Conservation (phyloP, 768 basidiomycete genomes). For the Leucocoprinus birnbaumii region DNA sequence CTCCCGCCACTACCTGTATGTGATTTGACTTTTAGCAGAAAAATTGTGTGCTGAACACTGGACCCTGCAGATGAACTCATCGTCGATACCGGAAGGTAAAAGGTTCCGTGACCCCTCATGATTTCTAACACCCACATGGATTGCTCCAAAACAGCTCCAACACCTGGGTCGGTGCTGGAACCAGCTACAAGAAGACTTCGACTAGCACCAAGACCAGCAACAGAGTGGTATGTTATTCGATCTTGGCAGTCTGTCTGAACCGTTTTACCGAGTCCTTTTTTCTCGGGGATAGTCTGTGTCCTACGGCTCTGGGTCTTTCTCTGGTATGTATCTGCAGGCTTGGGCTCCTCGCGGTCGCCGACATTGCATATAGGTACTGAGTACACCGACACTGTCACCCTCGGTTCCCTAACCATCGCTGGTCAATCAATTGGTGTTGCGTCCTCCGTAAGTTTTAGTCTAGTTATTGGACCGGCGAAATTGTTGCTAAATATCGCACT, state of each 20-base stretch:
- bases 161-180: constrained; percentile 63
- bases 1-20: constrained; percentile 48
- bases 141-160: constrained; percentile 45
- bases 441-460: constrained; percentile 17
- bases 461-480: neutral
- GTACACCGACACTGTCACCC: constrained; percentile 51
- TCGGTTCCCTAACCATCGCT: constrained; percentile 46
- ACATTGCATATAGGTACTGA: constrained; percentile 33
- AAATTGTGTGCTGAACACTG: neutral
- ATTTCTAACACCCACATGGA: neutral
- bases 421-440: constrained; percentile 69
- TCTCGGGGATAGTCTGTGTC: constrained; percentile 38
- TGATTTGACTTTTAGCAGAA: neutral
- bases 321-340: constrained; percentile 29
- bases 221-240: constrained; percentile 38
- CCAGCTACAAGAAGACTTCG: constrained; percentile 41
- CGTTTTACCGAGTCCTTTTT: neutral
- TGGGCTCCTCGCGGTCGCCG: neutral
- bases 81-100: constrained; percentile 58
- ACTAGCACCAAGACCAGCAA: constrained; percentile 45
- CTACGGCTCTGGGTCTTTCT: constrained; percentile 63
- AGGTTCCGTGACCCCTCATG: neutral
- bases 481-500: constrained; percentile 20
- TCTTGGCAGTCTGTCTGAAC: neutral
- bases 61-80: constrained; percentile 43